Evolutionary conservation across 2,329 filamentous ascomycete genomes (phyloP), one percentile per base, ranked within the genome.

Genomic region (Fusarium sp.): DNA sequence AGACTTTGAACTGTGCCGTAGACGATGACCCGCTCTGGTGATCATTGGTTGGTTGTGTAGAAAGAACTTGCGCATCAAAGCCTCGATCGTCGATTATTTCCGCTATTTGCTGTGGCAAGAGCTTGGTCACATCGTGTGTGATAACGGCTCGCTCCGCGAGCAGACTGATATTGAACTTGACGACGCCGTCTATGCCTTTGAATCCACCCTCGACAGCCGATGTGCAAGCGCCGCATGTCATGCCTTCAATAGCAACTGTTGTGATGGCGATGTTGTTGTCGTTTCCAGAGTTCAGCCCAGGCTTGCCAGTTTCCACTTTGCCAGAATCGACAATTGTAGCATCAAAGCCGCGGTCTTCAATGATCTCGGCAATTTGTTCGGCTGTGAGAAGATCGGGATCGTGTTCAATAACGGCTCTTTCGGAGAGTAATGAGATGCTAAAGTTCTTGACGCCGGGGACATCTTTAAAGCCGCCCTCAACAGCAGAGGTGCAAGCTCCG

Each of bases 181-280:
- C 76, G 17, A 98, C 79, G 21, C 96, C 96, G 11, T 91, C 88
- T 3, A 95, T 80, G 66, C 86, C 87, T 69, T 88, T 87, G 79
- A 99, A 96, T 5, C 91, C 93, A 49, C 88, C 86, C 74, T 97
- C 92, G 3, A 98, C 89, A 8, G 95, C 94, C 2, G 95, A 95
- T 1, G 96, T 98, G 79, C 96, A 99, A 40, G 96, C 93, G 21
- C 95, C 95, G 76, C 96, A 98, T 2, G 96, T 99, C 96, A 99
- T 99, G 49, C 96, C 96, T 70, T 96, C 93, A 54, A 99, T 92
- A 6, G 92, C 89, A 18, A 99, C 85, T 0, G 94, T 98, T 0
- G 94, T 97, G 1, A 88, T 92, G 57, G 90, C 84, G 6, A 87
- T 74, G 49, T 81, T 80, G 65, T 82, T 78, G 58, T 76, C 76